phyloP scores from a whole-genome alignment of 495 filamentous ascomycete species.

The Lasiosphaeria ovina region DNA sequence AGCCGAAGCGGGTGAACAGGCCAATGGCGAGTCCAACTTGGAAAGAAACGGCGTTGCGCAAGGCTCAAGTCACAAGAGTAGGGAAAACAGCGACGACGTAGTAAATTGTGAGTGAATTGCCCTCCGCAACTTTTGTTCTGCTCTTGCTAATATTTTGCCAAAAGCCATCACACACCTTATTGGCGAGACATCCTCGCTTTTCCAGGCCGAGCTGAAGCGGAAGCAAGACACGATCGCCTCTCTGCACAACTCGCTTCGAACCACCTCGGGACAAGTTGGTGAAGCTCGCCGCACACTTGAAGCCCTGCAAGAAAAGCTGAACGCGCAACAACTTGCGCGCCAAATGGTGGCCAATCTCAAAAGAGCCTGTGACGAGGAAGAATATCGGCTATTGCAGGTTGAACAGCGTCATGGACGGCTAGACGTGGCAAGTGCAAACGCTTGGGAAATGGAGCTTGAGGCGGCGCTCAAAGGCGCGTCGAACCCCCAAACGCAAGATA shows the following conservation, averaged over 20 bases:
- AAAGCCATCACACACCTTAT: conserved; percentile 73
- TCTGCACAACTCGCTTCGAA: conserved; percentile 72
- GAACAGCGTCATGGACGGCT: conserved; percentile 39
- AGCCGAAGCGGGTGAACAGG: conserved; percentile 46
- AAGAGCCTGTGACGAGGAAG: conserved; percentile 49
- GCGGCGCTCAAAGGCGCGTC: conserved; percentile 22
- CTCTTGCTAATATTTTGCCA: conserved; percentile 27
- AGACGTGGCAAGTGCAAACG: conserved; percentile 29
- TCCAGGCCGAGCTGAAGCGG: conserved; percentile 68
- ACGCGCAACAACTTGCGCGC: conserved; percentile 42
- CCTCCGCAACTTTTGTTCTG: not conserved
- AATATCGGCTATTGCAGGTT: conserved; percentile 37
- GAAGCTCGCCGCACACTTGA: conserved; percentile 71
- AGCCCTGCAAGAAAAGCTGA: conserved; percentile 57
- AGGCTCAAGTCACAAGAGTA: conserved; percentile 46
- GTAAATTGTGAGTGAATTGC: conserved; percentile 57
- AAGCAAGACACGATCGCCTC: conserved; percentile 81
- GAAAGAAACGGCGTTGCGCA: conserved; percentile 29
- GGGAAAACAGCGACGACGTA: conserved; percentile 65
- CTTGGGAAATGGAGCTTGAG: conserved; percentile 41
- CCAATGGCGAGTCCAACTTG: conserved; percentile 40
- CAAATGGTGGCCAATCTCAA: conserved; percentile 49
- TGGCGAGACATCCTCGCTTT: conserved; percentile 66
- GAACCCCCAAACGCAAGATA: conserved; percentile 1
- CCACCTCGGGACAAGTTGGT: conserved; percentile 72